Base-by-base conservation (phyloP, 495 filamentous ascomycete genomes). In the Cercophora scortea region DNA sequence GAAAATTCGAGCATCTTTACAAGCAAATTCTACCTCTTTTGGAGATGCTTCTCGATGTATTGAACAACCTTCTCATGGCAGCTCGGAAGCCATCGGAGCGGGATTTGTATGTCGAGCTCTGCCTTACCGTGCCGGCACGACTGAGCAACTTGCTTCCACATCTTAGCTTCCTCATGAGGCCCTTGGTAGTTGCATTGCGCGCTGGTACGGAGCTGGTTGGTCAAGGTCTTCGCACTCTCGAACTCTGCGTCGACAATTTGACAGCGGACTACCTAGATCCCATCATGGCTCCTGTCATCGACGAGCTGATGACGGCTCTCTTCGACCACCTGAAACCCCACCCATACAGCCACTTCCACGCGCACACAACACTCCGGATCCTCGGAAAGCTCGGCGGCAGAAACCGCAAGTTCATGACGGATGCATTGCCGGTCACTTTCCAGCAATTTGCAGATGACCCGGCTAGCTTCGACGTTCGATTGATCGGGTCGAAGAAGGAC, bases 211-310 rank as follows among this genome's bases (percentile, higher is more conserved):
- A 99, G 42, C 78, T 99, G 44, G 90, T 97, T 15, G 90, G 88
- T 1, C 94, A 99, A 65, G 94, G 94, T 0, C 76, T 99, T 4
- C 77, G 94, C 18, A 99, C 94, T 0, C 74, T 99, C 13, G 94
- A 99, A 62, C 78, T 99, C 13, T 99, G 94, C 61, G 94, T 99
- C 19, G 94, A 99, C 55, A 99, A 99, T 59, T 78, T 99, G 1
- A 99, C 94, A 0, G 91, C 93, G 0, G 94, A 99, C 58, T 99
- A 99, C 61, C 66, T 99, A 33, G 94, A 99, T 59, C 94, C 94
- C 0, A 99, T 99, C 51, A 99, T 99, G 93, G 89, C 90, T 6
- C 94, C 94, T 2, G 93, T 96, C 42, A 96, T 99, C 69, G 93
- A 97, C 59, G 94, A 99, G 56, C 71, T 99, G 49, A 97, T 97